phyloP scores from a whole-genome alignment of 257 asterid species.

The Haberlea rhodopensis region DNA sequence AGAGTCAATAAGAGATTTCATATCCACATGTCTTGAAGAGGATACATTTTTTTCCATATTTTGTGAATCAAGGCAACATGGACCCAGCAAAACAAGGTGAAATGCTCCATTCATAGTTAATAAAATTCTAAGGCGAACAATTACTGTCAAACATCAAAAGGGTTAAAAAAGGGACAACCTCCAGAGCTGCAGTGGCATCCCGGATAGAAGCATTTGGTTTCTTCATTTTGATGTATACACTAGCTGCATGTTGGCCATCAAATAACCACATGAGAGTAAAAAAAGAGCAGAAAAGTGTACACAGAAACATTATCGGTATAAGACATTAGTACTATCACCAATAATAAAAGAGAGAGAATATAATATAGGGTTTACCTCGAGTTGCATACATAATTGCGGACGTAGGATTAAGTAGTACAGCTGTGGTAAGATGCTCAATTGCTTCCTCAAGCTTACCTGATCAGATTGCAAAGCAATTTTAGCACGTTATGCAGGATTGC shows the following conservation, averaged over 20 bases:
- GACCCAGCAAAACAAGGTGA: too few relatives aligned
- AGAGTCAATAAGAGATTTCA: too few relatives aligned
- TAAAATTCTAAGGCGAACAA: background rate
- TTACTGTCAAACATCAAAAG: conserved; percentile 2
- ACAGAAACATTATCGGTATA: background rate
- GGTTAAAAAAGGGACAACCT: conserved; percentile 43
- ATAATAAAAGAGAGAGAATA: background rate
- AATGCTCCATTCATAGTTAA: background rate
- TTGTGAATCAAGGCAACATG: too few relatives aligned
- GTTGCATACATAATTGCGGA: conserved; percentile 97
- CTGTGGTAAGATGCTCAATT: conserved; percentile 73
- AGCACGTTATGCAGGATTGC: background rate
- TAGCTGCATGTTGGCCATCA: conserved; percentile 51
- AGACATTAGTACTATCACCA: background rate
- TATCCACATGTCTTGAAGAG: too few relatives aligned
- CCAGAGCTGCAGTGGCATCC: conserved; percentile 91
- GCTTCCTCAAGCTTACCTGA: conserved; percentile 88
- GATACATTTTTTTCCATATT: too few relatives aligned
- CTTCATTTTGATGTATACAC: conserved; percentile 84
- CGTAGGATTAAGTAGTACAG: conserved; percentile 72
- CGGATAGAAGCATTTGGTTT: conserved; percentile 97
- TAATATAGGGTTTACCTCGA: conserved; percentile 49
- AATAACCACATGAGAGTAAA: conserved; percentile 1
- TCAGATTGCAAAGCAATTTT: conserved; percentile 2
- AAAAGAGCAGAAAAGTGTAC: background rate